Base-by-base conservation (phyloP, 192 early-diverging fungal species). In the Entomortierella parvispora region DNA sequence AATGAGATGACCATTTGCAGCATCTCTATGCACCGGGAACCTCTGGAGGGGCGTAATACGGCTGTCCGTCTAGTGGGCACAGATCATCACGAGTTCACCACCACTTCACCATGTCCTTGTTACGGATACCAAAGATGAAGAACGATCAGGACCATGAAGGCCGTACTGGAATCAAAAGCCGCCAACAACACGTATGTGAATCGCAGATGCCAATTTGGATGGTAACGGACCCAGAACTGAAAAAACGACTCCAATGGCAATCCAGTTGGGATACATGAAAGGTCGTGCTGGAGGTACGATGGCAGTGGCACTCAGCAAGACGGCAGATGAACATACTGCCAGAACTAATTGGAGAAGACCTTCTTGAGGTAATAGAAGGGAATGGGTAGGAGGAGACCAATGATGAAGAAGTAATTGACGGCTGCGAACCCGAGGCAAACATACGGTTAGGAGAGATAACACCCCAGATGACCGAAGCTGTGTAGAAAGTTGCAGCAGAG, bases 101-200 rank as follows among this genome's bases (percentile, higher is more conserved):
- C 54, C 54, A 56, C 20, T 37, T 8, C 2, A 22, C 54, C 54
- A 56, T 56, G 8, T 8, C 33, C 11, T 2, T 20, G 34, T 32
- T 32, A 10, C 54, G 54, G 54, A 56, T 56, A 2, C 29, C 34
- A 45, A 81, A 65, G 33, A 77, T 32, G 37, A 81, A 71, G 25
- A 69, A 68, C 37, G 2, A 76, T 45, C n/a, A 57, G 54, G 18
- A 62, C 52, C 25, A 29, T 56, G 33, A 56, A 56, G 18, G 84
- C 85, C 7, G 80, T 71, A 37, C 89, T 87, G 31, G 80, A 72
- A 69, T 90, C 89, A 90, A n/a, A n/a, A n/a, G n/a, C n/a, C n/a
- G n/a, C n/a, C n/a, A n/a, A n/a, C n/a, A n/a, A n/a, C n/a, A n/a
- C 85, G 70, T 87, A 91, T 74, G 87, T 89, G 78, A 89, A 91